Evolutionary conservation across 257 asterid genomes (phyloP), one percentile per base, ranked within the genome.

Genomic region (Handroanthus guayacan): DNA sequence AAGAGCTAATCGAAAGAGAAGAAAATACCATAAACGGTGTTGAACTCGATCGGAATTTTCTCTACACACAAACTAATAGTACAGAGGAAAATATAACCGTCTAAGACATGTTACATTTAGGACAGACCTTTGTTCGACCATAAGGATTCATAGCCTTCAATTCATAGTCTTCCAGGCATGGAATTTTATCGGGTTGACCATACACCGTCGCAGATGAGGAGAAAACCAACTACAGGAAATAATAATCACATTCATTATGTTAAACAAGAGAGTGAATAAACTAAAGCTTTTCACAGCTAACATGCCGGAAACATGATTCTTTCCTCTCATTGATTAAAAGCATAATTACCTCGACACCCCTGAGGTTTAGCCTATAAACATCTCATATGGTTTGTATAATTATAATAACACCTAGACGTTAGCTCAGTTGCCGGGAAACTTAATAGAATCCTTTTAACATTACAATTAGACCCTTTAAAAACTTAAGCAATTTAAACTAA

Each of bases 191-290:
- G 3, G 99, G 99, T 78, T 95, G 99, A 38, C 99, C 99, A 77
- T 95, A 95, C 20, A 95, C 99, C 4, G 99, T 95, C 0, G 99
- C 98, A 36, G 99, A 95, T 7, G 99, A 95, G 18, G 98, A 95
- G 85, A 95, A 95, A 68, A 95, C 98, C 93, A 95, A 79, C 99
- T 95, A 73, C 71, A 80, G 8, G 75, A 44, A 80, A 43, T 72
- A 60, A 78, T 41, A 82, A n/a, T 17, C 67, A 47, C 10, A 79
- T 62, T 56, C 16, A 14, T 39, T 12, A 54, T 12, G 13, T 62
- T 61, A 79, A 51, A 61, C 52, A 76, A 38, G 20, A 60, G 43
- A 74, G 48, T 36, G 34, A 67, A 25, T 47, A 6, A 5, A 41
- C 36, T 12, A 20, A 60, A 16, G 6, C 3, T 57, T 17, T 47